These are phyloP conservation scores for Kluyveromyces sp. DNA, from an alignment of 1,139 yeast species.

Conservation along the genomic window DNA sequence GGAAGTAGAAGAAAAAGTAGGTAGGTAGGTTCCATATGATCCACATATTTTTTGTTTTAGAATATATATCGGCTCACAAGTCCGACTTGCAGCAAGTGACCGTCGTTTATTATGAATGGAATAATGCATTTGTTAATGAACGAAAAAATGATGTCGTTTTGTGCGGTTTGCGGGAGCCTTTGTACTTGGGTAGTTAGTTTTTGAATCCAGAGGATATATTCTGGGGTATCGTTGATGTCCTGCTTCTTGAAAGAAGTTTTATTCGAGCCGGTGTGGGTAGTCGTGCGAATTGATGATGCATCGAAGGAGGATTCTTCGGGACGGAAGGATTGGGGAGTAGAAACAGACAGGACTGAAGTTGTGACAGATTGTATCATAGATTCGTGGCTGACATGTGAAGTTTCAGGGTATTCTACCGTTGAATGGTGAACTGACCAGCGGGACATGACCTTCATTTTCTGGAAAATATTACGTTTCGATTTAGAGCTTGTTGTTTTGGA, in stretches of 20 bases:
- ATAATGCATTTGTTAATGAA: slow-evolving; percentile 12
- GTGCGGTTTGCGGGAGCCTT: slow-evolving; percentile 8
- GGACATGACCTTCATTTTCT: slow-evolving; percentile 4
- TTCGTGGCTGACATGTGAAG: no score
- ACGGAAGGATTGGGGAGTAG: not conserved
- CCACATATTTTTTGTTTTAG: no score
- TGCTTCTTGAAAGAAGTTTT: slow-evolving; percentile 5
- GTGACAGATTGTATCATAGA: no score
- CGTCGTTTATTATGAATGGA: slow-evolving; percentile 14
- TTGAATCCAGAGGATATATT: slow-evolving; percentile 10
- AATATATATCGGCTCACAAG: not conserved
- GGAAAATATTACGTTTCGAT: slow-evolving; percentile 1
- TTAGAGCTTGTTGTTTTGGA: not conserved
- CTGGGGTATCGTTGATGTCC: slow-evolving; percentile 8
- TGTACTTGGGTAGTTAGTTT: slow-evolving; percentile 9
- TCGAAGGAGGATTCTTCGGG: not conserved
- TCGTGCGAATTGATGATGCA: not conserved
- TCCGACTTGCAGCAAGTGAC: slow-evolving; percentile 9
- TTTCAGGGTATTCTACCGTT: not conserved
- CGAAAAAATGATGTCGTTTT: slow-evolving; percentile 13
- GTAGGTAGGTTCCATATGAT: no score
- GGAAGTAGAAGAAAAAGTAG: no score
- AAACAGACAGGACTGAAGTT: no score
- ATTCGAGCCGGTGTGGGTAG: not conserved
- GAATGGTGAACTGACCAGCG: not conserved